Conservation (phyloP, 192 early-diverging fungal genomes). For the Coemansia furcata region DNA sequence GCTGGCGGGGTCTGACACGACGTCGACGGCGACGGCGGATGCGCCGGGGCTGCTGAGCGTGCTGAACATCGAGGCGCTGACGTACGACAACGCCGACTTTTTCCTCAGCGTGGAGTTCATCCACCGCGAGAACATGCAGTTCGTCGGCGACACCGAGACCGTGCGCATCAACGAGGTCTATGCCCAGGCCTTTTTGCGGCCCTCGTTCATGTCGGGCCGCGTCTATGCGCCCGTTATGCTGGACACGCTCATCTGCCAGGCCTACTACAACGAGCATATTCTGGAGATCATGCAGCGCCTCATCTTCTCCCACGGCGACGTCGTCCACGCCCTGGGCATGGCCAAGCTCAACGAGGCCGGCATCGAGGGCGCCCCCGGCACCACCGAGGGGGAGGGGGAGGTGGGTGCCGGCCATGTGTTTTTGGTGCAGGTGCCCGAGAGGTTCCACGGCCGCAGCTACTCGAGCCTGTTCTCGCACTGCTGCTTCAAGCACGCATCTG, state of each 20-base stretch:
- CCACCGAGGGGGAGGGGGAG: slow-evolving; percentile 8
- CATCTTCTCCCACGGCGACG: slow-evolving; percentile 55
- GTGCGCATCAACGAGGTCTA: slow-evolving; percentile 57
- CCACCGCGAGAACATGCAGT: slow-evolving; percentile 73
- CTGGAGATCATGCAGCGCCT: slow-evolving; percentile 58
- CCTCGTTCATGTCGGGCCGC: slow-evolving; percentile 69
- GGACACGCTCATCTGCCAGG: slow-evolving; percentile 68
- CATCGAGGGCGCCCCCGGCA: not conserved
- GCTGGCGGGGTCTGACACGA: slow-evolving; percentile 48
- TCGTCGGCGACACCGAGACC: slow-evolving; percentile 65
- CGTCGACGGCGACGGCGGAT: slow-evolving; percentile 57
- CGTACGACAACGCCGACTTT: slow-evolving; percentile 42
- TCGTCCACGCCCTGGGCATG: slow-evolving; percentile 37
- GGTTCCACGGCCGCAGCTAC: slow-evolving; percentile 52
- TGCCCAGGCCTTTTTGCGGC: slow-evolving; percentile 63
- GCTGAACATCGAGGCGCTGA: slow-evolving; percentile 65
- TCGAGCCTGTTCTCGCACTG: slow-evolving; percentile 52
- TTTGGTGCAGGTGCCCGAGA: slow-evolving; percentile 51
- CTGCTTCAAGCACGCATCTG: slow-evolving; percentile 49
- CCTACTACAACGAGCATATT: slow-evolving; percentile 67
- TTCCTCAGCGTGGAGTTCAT: slow-evolving; percentile 74
- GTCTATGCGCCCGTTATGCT: slow-evolving; percentile 71
- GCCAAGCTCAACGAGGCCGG: slow-evolving; percentile 39
- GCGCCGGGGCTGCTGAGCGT: slow-evolving; percentile 62
- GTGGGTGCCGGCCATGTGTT: slow-evolving; percentile 27